Conservation (phyloP, 2,329 filamentous ascomycete genomes). For the Monosporascus sp. region DNA sequence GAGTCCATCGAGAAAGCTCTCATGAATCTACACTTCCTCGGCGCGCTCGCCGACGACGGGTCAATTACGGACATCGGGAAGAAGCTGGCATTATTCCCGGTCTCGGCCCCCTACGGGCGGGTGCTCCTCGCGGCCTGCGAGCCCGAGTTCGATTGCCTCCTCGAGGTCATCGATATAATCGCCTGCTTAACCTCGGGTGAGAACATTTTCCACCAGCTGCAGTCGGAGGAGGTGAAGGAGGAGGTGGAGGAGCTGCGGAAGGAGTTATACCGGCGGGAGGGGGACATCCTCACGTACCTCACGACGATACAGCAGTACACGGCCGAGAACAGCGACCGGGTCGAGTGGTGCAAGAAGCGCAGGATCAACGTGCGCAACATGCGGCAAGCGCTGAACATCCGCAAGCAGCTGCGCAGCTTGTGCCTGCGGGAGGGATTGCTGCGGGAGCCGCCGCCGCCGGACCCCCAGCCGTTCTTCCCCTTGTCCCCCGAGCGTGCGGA, state of each 20-base stretch:
- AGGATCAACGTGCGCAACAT: slow-evolving; percentile 56
- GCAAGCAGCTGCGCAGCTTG: slow-evolving; percentile 54
- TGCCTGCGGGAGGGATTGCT: slow-evolving; percentile 50
- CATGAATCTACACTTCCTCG: slow-evolving; percentile 71
- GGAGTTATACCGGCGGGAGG: slow-evolving; percentile 56
- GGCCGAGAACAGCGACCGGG: slow-evolving; percentile 49
- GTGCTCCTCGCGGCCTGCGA: slow-evolving; percentile 76
- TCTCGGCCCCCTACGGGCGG: slow-evolving; percentile 74
- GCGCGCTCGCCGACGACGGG: slow-evolving; percentile 67
- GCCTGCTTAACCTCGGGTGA: slow-evolving; percentile 58
- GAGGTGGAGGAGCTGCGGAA: slow-evolving; percentile 48
- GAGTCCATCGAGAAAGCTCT: slow-evolving; percentile 79
- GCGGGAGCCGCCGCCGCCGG: slow-evolving; percentile 37
- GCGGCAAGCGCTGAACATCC: slow-evolving; percentile 57
- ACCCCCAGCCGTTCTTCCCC: slow-evolving; percentile 53
- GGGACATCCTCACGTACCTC: slow-evolving; percentile 60
- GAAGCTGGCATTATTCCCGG: slow-evolving; percentile 76
- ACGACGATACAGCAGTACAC: slow-evolving; percentile 59
- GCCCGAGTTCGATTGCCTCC: slow-evolving; percentile 65
- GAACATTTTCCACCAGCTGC: slow-evolving; percentile 56
- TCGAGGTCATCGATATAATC: slow-evolving; percentile 82
- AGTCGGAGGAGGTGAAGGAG: slow-evolving; percentile 52
- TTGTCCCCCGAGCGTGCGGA: slow-evolving; percentile 49
- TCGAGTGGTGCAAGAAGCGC: slow-evolving; percentile 53
- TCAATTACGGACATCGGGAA: slow-evolving; percentile 67